These are phyloP conservation scores for Hypoxylon sp. DNA, from an alignment of 2,329 filamentous ascomycete species.

Conservation along the genomic window DNA sequence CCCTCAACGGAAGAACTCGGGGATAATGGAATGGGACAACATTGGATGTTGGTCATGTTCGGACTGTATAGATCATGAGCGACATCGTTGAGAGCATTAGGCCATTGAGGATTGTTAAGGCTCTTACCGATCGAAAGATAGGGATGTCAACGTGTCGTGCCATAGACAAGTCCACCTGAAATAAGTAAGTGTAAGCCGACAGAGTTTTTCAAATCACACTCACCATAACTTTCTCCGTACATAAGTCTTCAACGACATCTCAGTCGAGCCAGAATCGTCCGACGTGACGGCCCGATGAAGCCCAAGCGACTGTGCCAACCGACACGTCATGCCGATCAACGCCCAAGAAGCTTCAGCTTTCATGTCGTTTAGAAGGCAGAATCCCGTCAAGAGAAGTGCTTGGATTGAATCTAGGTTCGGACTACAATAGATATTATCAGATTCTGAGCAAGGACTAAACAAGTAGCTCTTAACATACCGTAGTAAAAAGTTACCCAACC, in stretches of 20 bases:
- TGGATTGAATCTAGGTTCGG: constrained; percentile 76
- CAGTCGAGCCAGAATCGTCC: constrained; percentile 62
- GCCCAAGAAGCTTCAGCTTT: constrained; percentile 78
- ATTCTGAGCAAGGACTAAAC: not conserved
- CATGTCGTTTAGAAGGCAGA: constrained; percentile 76
- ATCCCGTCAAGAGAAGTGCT: constrained; percentile 72
- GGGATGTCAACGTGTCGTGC: constrained; percentile 75
- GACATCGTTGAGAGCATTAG: not conserved
- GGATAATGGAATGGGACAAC: constrained; percentile 66
- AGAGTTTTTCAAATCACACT: constrained; percentile 5
- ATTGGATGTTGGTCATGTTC: constrained; percentile 72
- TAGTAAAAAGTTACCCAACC: constrained; percentile 73
- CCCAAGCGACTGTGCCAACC: constrained; percentile 74
- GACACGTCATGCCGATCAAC: constrained; percentile 72
- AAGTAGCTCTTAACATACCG: constrained; percentile 56
- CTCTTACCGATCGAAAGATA: constrained; percentile 73
- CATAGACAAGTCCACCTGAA: constrained; percentile 72
- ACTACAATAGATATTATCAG: constrained; percentile 51
- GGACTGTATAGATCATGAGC: constrained; percentile 56
- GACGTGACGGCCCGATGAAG: constrained; percentile 65
- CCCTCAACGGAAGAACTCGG: constrained; percentile 60
- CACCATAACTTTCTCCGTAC: constrained; percentile 70
- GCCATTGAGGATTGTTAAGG: not conserved
- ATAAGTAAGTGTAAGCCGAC: constrained; percentile 29
- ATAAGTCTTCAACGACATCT: constrained; percentile 65